Percentiles rank a stretch among this genome's conserved stretches.
These are phyloP conservation scores for Pseudogymnoascus sp. DNA, from an alignment of 2,329 filamentous ascomycete species.

Conservation along the genomic window DNA sequence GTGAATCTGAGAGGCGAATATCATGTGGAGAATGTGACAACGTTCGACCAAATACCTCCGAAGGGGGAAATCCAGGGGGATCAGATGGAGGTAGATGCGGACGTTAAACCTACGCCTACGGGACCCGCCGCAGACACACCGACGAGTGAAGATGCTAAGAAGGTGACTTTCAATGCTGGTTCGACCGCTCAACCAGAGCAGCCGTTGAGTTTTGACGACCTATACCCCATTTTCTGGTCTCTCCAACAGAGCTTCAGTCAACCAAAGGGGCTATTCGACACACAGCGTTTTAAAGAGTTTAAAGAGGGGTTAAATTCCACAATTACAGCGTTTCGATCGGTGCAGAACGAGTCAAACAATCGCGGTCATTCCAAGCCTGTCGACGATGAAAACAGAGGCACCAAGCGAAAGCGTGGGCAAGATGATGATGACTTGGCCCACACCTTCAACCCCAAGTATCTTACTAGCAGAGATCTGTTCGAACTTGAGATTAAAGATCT, in stretches of 20 bases:
- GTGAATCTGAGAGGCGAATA: constrained; percentile 95
- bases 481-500: constrained; percentile 94
- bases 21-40: constrained; percentile 88
- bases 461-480: constrained; percentile 95
- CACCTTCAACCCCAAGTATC: constrained; percentile 92
- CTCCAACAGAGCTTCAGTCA: constrained; percentile 88
- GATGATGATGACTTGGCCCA: constrained; percentile 57
- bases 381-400: constrained; percentile 56
- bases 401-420: constrained; percentile 63
- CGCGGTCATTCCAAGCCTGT: constrained; percentile 42
- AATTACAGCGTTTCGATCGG: constrained; percentile 68
- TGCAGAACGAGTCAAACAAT: constrained; percentile 40
- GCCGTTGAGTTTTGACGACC: constrained; percentile 55
- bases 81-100: constrained; percentile 60
- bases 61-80: constrained; percentile 34
- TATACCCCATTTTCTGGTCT: constrained; percentile 93
- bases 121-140: constrained; percentile 20
- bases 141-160: constrained; percentile 32
- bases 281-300: constrained; percentile 57
- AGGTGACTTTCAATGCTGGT: constrained; percentile 38
- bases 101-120: constrained; percentile 29
- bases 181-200: constrained; percentile 38
- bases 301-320: constrained; percentile 56
- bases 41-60: constrained; percentile 56
- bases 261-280: constrained; percentile 72